Base-by-base conservation (phyloP, 2,329 filamentous ascomycete species). In the Thielaviopsis cerberus region DNA sequence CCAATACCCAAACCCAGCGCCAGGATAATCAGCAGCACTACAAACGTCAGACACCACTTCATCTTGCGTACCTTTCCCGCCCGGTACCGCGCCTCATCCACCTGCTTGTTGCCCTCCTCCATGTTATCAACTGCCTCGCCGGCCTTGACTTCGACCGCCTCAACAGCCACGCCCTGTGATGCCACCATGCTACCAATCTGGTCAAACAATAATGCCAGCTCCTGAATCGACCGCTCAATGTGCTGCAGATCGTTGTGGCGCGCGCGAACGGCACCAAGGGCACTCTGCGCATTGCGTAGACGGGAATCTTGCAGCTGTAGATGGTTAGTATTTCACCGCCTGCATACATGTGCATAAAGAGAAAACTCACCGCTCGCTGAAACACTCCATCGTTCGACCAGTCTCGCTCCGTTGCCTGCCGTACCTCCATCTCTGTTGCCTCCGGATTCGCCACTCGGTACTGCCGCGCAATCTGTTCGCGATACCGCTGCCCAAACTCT, bases 391-490 rank as follows among this genome's bases (percentile, higher is more conserved):
- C 83, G 60, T 86, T 79, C 57, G 83, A 81, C 83, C 85, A 86
- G 67, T 89, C 82, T 57, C 80, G 74, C 64, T 86, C 76, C 24
- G 81, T 74, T 3, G 85, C 85, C 67, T 86, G 74, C 54, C 76
- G 73, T 2, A 90, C 82, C 69, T 91, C 84, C 1, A 77, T 73
- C 61, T 89, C 85, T 54, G 78, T 78, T n/a, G 86, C 87, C 51
- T 88, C 82, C 55, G 86, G 86, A 68, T 89, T 88, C 63, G 88
- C 85, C 66, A 91, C 89, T 59, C 81, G 77, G 70, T 87, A 90
- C 70, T 92, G 87, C 65, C 87, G 78, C 60, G 81, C 80, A 67
- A 91, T 88, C 69, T 88, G 85, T 62, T 89, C 84, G 61, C 83
- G 79, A 69, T 88, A 88, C 63, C 82, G 75, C 67, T 80, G 76